Percentiles rank a stretch among this genome's conserved stretches.
These are phyloP conservation scores for Cymbomonas tetramitiformis DNA, from an alignment of 139 green algal species.

Conservation along the genomic window DNA sequence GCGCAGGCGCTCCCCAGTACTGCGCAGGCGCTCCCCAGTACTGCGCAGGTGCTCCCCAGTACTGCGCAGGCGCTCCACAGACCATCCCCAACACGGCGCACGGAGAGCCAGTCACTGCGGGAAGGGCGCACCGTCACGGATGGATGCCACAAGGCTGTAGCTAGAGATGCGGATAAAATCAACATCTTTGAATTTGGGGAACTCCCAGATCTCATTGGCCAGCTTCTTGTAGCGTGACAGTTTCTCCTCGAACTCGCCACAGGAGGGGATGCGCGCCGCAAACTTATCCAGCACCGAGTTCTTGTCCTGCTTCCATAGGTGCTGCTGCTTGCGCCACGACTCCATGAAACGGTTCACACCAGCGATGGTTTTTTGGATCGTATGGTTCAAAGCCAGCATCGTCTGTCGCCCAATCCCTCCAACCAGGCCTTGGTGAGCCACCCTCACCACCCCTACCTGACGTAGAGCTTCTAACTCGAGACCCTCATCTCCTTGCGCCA, in stretches of 20 bases:
- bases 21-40: no score
- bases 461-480: no score
- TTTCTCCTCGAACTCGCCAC: constrained; percentile 54
- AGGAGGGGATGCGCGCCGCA: constrained; percentile 38
- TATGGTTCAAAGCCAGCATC: constrained; percentile 53
- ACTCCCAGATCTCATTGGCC: constrained; percentile 16
- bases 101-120: no score
- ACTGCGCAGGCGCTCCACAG: no score
- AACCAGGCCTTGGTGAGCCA: no score
- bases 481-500: no score
- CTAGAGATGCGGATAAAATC: constrained; percentile 53
- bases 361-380: constrained; percentile 39
- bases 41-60: no score
- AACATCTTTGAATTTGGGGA: constrained; percentile 40
- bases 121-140: constrained; percentile 29
- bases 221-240: constrained; percentile 56
- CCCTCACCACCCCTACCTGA: no score
- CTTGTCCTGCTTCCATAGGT: constrained; percentile 73
- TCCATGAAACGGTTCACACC: constrained; percentile 50
- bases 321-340: constrained; percentile 49
- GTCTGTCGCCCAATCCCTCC: no score
- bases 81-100: no score
- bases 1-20: no score
- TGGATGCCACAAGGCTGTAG: constrained; percentile 36
- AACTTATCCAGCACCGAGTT: constrained; percentile 62